Percentiles rank a stretch among this genome's conserved stretches.
phyloP scores from a whole-genome alignment of 1,284 basidiomycete species.

The Athelia sp. region DNA sequence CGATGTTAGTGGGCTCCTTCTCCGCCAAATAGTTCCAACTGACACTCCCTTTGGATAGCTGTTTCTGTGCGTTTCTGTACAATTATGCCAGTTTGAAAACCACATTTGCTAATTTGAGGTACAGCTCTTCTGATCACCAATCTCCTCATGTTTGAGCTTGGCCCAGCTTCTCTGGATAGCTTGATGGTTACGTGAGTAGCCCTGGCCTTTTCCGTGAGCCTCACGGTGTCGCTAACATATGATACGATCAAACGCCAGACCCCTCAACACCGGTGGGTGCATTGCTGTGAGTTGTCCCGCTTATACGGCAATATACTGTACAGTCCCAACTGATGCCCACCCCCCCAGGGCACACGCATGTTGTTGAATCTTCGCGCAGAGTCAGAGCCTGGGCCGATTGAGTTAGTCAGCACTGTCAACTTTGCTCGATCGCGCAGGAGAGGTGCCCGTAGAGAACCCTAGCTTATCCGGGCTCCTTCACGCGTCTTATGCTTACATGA shows the following conservation, averaged over 20 bases:
- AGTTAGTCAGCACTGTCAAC: no score
- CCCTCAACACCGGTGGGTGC: neutral
- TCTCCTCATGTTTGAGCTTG: neutral
- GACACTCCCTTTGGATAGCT: neutral
- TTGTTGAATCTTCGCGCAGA: neutral
- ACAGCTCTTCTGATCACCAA: neutral
- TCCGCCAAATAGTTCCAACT: neutral
- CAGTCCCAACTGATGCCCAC: neutral
- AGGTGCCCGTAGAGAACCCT: no score
- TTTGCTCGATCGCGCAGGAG: no score
- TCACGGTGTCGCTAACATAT: neutral
- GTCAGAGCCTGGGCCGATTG: no score
- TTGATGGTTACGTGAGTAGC: constrained; percentile 1
- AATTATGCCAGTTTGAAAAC: neutral
- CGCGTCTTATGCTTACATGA: no score
- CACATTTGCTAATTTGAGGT: neutral
- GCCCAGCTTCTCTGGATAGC: neutral
- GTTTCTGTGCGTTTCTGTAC: neutral
- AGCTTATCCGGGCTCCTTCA: no score
- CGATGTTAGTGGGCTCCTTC: neutral
- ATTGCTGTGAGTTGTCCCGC: neutral
- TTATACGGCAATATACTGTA: no score
- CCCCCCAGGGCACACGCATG: neutral
- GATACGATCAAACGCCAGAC: neutral
- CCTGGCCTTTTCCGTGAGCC: neutral